These are phyloP conservation scores for Chrysoporthe austroafricana DNA, from an alignment of 2,329 filamentous ascomycete genomes.

Conservation along the genomic window DNA sequence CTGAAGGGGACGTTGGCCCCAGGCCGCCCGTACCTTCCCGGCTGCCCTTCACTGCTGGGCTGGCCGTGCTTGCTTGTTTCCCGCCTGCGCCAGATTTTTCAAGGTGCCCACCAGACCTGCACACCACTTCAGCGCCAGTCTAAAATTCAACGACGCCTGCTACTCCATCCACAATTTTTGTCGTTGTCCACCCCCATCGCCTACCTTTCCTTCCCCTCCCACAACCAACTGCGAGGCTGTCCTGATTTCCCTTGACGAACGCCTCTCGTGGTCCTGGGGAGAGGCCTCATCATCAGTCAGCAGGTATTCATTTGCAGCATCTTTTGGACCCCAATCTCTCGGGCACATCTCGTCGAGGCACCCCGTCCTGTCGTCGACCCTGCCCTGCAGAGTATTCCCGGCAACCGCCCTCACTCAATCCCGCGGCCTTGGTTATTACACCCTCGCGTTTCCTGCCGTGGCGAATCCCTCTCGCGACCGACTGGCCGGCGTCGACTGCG, in stretches of 20 bases:
- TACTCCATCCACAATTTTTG: conserved; percentile 16
- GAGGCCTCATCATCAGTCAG: conserved; percentile 6
- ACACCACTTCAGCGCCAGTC: conserved; percentile 10
- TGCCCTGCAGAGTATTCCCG: conserved; percentile 17
- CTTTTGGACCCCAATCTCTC: background rate
- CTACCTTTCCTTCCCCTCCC: conserved; percentile 16
- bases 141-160: conserved; percentile 17
- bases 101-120: conserved; percentile 13
- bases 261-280: conserved; percentile 4
- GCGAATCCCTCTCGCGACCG: background rate
- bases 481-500: background rate
- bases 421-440: background rate
- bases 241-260: conserved; percentile 9
- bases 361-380: conserved; percentile 6
- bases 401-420: background rate
- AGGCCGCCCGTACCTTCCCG: background rate
- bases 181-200: background rate
- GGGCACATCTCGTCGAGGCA: background rate
- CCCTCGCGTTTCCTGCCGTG: background rate
- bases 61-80: background rate
- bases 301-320: conserved; percentile 24
- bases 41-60: background rate
- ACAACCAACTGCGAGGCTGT: conserved; percentile 18
- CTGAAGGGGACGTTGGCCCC: background rate
- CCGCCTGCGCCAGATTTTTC: conserved; percentile 10